Base-by-base conservation (phyloP, 2,329 filamentous ascomycete species). In the Microdochium bolleyi region DNA sequence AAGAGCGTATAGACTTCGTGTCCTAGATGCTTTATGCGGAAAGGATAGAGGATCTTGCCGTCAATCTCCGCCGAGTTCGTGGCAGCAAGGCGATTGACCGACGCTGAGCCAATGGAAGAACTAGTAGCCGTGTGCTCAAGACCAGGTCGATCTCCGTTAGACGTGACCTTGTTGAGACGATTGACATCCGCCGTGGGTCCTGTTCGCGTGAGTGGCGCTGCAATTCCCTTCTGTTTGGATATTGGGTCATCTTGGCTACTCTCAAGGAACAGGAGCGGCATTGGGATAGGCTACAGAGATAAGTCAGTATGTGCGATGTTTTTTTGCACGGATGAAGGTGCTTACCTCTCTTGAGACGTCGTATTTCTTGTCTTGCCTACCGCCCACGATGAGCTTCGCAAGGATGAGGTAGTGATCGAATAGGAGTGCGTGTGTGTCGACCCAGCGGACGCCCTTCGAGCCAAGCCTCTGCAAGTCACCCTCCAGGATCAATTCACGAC, bases 361-460 rank as follows among this genome's bases (percentile, higher is more conserved):
- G 61, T 94, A 99, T 61, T 89, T 90, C 70, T 87, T 94, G 52
- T 86, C 79, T n/a, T 80, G 81, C 49, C 81, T 82, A 48, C 83
- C 79, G 48, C 84, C 76, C 11, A 79, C 76, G 3, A 85, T 77
- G 8, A 89, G 78, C 73, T 99, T 99, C 38, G 94, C 88, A 48
- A 99, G 73, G 32, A 99, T 92, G 37, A 99, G 79, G 67, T 96
- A 99, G 70, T 99, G 92, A 63, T 99, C 95, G 64, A 99, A 97
- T 0, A 99, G 78, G 48, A 99, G 80, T 2, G 89, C 91, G 66
- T 96, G 91, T 0, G 89, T 95, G 62, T 99, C 94, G 8, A 97
- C 84, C 87, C 92, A 96, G 57, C 86, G 87, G 65, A 97, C 94
- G 53, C 91, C 85, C 66, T 89, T 95, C 46, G 86, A 89, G 52